These are phyloP conservation scores for Suillus lakei DNA, from an alignment of 768 basidiomycete genomes.

Conservation along the genomic window DNA sequence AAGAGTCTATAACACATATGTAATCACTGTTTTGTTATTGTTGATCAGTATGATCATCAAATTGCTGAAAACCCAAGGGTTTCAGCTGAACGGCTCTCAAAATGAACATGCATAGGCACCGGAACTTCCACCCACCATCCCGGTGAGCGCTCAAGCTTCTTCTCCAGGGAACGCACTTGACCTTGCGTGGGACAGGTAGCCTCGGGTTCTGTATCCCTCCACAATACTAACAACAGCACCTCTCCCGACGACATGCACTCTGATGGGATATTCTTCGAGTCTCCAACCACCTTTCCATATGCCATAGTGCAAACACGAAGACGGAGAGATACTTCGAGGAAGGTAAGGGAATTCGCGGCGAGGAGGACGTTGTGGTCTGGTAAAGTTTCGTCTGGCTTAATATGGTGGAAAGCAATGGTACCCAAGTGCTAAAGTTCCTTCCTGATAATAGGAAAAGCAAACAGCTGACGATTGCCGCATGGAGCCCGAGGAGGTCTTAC, in stretches of 20 bases:
- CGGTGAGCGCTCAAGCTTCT: conserved; percentile 4
- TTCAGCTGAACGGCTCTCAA: not conserved
- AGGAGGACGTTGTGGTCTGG: not conserved
- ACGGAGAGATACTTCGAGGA: not conserved
- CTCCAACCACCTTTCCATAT: not conserved
- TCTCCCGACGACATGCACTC: not conserved
- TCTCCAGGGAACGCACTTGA: not conserved
- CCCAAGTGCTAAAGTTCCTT: not conserved
- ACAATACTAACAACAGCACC: conserved; percentile 2
- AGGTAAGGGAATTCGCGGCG: not conserved
- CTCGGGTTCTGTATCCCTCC: not conserved
- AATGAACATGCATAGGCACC: not conserved
- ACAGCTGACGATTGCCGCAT: not conserved
- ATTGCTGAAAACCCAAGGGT: not conserved
- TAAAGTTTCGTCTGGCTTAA: not conserved
- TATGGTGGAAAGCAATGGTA: not conserved
- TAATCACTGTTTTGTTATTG: too few relatives aligned
- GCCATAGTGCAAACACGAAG: not conserved
- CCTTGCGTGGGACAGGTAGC: not conserved
- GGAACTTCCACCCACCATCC: not conserved
- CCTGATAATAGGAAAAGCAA: not conserved
- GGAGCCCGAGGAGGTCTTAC: not conserved
- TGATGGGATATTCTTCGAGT: not conserved
- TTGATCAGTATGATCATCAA: not conserved
- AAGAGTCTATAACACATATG: too few relatives aligned